Evolutionary conservation across 2,329 filamentous ascomycete genomes (phyloP), one percentile per base, ranked within the genome.

Genomic region (Hypoxylon sp.): DNA sequence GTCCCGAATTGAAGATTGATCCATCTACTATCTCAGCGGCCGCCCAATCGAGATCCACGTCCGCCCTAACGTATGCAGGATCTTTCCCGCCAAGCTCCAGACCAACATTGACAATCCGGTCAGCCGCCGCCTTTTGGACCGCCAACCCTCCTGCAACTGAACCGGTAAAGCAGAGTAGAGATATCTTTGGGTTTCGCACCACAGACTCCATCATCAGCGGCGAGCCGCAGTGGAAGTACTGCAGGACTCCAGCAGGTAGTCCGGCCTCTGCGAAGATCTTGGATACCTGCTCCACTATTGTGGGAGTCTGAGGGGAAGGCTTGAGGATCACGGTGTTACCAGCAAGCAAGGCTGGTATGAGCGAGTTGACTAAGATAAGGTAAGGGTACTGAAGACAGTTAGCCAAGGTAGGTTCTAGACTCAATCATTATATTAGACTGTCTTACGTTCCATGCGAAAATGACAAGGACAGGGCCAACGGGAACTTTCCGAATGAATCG

Each of bases 1-100:
- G 95, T n/a, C 95, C 95, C 56, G 94, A 97, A 83, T 98, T 98
- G 86, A 98, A 98, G 63, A 98, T 85, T n/a, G 94, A 91, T 19
- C 95, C 95, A 74, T 98, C 95, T 13, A 98, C 94, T 75, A 98
- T 96, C 81, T 98, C 94, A 73, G 92, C 94, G 0, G 95, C 95
- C 0, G 92, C 94, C 95, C 94, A 98, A 52, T 89, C 89, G 52
- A 97, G 81, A 78, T 98, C 94, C 1, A 97, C 94, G 76, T 98
- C 95, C 5, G 84, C 84, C 67, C 95, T 87, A 60, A 98, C 86
- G 77, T 98, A 98, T 24, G 95, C 95, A 3, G 95, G 93, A 78
- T 98, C 95, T 78, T 98, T 98, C 71, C 95, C 95, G 71, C 95
- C 95, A 29, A 98, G 89, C 81, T 98, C 95, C 39, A 98, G 86